phyloP scores from a whole-genome alignment of 31 red algal genomes.

The Endocladia muricata region DNA sequence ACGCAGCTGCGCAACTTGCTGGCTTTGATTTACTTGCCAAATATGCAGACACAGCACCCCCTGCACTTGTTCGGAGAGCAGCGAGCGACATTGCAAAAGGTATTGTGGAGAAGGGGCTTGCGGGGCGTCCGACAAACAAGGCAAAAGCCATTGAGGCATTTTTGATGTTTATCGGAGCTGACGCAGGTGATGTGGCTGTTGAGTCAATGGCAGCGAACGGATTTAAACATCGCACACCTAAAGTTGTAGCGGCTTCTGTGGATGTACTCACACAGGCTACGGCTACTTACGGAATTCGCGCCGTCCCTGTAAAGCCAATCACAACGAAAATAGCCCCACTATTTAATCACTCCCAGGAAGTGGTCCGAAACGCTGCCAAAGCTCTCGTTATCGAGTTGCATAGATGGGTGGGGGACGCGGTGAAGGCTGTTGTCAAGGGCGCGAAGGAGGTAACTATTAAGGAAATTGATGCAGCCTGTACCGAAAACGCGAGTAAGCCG shows the following conservation, averaged over 20 bases:
- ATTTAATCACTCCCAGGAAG: conserved; percentile 68
- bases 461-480: conserved; percentile 72
- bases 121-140: conserved; percentile 62
- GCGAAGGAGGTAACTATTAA: conserved; percentile 72
- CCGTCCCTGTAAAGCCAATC: conserved; percentile 59
- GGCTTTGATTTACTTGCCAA: conserved; percentile 56
- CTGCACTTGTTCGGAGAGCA: conserved; percentile 40
- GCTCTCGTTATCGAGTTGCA: conserved; percentile 61
- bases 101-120: conserved; percentile 67
- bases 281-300: conserved; percentile 40
- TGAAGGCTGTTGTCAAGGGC: conserved; percentile 31
- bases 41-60: conserved; percentile 72
- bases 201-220: conserved; percentile 36
- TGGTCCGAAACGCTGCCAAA: conserved; percentile 72
- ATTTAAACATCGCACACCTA: conserved; percentile 76
- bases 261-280: conserved; percentile 52
- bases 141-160: conserved; percentile 53
- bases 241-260: conserved; percentile 68
- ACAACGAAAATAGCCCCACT: conserved; percentile 58
- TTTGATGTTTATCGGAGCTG: conserved; percentile 69
- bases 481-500: conserved; percentile 34
- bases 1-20: conserved; percentile 68
- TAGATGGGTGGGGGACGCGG: conserved; percentile 63
- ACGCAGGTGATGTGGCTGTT: conserved; percentile 60
- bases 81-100: conserved; percentile 62